These are phyloP conservation scores for Buxus sempervirens DNA, from an alignment of 164 flowering plant species.

Conservation along the genomic window DNA sequence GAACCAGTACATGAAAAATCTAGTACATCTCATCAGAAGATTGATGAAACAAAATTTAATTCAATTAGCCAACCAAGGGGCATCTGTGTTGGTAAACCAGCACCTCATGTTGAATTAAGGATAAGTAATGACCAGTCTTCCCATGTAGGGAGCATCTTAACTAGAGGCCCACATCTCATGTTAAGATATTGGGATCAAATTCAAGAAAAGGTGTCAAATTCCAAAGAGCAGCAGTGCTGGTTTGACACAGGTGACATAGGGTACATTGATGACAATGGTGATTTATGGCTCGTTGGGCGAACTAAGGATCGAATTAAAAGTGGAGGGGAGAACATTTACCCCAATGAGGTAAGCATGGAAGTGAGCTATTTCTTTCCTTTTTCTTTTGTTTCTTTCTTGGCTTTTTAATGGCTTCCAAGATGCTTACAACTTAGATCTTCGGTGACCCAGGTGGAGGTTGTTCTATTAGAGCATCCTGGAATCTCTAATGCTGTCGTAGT, in stretches of 20 bases:
- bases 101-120: conserved; percentile 79
- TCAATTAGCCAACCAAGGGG: conserved; percentile 30
- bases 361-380: neutral
- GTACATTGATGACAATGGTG: conserved; percentile 52
- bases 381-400: neutral
- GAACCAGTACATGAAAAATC: conserved; percentile 33
- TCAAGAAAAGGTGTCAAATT: no score
- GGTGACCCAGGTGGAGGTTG: conserved; percentile 60
- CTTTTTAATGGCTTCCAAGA: neutral
- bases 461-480: conserved; percentile 72
- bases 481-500: conserved; percentile 41
- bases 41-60: conserved; percentile 1
- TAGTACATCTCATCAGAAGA: conserved; percentile 8
- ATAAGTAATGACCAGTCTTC: conserved; percentile 36
- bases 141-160: conserved; percentile 62
- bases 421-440: neutral
- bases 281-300: conserved; percentile 85
- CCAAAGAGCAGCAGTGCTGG: conserved; percentile 65
- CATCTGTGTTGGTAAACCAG: conserved; percentile 81
- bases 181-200: conserved; percentile 57
- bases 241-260: conserved; percentile 95
- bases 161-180: conserved; percentile 88
- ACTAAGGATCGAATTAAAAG: conserved; percentile 70
- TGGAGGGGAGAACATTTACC: conserved; percentile 92
- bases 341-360: conserved; percentile 64